Base-by-base conservation (phyloP, 176 grass and related monocot genomes). In the Ananas comosus region DNA sequence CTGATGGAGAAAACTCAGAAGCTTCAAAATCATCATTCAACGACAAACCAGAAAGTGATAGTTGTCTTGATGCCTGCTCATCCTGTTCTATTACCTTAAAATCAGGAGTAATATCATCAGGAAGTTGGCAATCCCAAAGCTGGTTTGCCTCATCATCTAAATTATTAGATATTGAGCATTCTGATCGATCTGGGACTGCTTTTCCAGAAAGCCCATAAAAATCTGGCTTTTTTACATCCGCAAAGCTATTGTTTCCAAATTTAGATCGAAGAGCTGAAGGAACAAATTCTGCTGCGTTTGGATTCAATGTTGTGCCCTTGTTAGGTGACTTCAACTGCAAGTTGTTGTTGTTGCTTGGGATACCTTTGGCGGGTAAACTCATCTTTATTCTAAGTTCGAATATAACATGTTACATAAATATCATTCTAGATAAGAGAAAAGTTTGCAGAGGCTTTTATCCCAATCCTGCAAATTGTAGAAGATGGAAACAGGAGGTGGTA, bases 101-200 rank as follows among this genome's bases (percentile, higher is more conserved):
- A 63, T 99, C 94, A 56, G 94, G 87, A 78, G 84, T 93, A 63
- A 99, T 99, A 76, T 99, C 89, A 86, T 99, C 94, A 48, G 94
- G 94, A 57, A 99, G 94, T 78, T 92, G 94, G 68, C 66, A 80
- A 59, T 77, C 76, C 94, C 94, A 99, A 82, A 90, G 90, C 50
- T 87, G 86, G 42, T 87, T 89, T 10, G 87, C 80, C 72, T 93
- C 94, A 70, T 99, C 94, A 72, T 99, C 94, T 2, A 89, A 99
- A 78, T 83, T 93, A 74, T 90, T 93, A 72, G 87, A 97, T 65
- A 84, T 97, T 63, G 86, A 86, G 25, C 85, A 93, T 68, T 92
- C 89, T 0, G 86, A 85, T 73, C 82, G 83, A 79, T 92, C 84
- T 80, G 91, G 69, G 11, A 89, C 80, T 58, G 68, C 77, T 79